Percentiles rank a stretch among this genome's conserved stretches.
Conservation (phyloP, 1,139 yeast species). For the Protomyces arabidopsidicola region DNA sequence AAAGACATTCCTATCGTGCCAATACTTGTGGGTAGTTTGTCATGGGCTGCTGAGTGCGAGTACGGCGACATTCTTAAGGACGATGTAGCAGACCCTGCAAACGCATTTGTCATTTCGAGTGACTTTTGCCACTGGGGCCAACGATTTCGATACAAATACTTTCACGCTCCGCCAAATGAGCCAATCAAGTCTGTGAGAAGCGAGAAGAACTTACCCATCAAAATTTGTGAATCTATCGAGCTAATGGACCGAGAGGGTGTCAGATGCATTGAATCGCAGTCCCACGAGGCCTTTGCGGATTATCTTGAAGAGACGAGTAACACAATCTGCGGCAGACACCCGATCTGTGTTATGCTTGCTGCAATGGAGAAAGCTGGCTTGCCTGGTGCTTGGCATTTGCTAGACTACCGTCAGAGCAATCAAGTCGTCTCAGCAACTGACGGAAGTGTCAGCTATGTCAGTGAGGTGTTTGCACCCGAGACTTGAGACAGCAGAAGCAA, state of each 20-base stretch:
- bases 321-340: constrained; percentile 91
- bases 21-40: constrained; percentile 66
- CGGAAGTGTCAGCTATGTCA: constrained; percentile 82
- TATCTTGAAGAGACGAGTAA: constrained; percentile 70
- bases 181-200: constrained; percentile 9
- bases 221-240: constrained; percentile 69
- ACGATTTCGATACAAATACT: constrained; percentile 34
- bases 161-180: constrained; percentile 33
- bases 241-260: constrained; percentile 65
- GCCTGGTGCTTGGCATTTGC: constrained; percentile 54
- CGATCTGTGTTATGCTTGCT: constrained; percentile 60
- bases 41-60: constrained; percentile 45
- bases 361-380: constrained; percentile 45
- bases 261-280: constrained; percentile 45
- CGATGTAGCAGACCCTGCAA: constrained; percentile 52
- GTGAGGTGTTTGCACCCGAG: constrained; percentile 1
- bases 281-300: constrained; percentile 57
- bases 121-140: constrained; percentile 90
- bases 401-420: constrained; percentile 77
- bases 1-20: constrained; percentile 55
- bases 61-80: constrained; percentile 52
- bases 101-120: constrained; percentile 73
- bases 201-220: constrained; percentile 35
- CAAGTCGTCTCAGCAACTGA: constrained; percentile 50
- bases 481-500: not conserved